Evolutionary conservation across 2,329 filamentous ascomycete genomes (phyloP).

Genomic region (Fusarium pseudograminearum): DNA sequence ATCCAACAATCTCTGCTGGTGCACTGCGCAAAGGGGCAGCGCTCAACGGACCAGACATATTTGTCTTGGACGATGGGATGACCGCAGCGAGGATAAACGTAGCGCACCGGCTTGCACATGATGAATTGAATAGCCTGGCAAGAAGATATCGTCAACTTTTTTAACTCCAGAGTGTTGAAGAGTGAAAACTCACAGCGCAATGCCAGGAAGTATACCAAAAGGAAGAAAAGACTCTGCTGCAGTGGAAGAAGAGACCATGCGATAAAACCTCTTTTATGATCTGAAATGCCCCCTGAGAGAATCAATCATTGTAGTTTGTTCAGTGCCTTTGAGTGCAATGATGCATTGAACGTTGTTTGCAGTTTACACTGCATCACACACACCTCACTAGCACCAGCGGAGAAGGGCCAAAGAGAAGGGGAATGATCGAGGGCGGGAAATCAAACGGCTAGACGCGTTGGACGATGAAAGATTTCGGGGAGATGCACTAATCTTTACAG

Average conservation of each 20-base stretch:
- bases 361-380: conserved; percentile 13
- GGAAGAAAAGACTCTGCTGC: neutral
- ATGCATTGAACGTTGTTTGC: conserved; percentile 10
- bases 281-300: neutral
- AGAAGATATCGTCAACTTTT: neutral
- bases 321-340: neutral
- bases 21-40: conserved; percentile 22
- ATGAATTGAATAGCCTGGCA: neutral
- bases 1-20: conserved; percentile 42
- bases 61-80: conserved; percentile 29
- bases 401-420: conserved; percentile 9
- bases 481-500: neutral
- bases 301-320: neutral
- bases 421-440: conserved; percentile 1
- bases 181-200: neutral
- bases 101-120: conserved; percentile 45
- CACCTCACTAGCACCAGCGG: conserved; percentile 6
- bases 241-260: neutral
- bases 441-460: neutral
- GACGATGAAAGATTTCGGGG: neutral
- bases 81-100: conserved; percentile 42
- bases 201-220: neutral
- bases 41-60: conserved; percentile 27
- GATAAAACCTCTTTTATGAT: too few species aligned
- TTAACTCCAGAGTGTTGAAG: too few species aligned